These are phyloP conservation scores for Phalaenopsis equestris DNA, from an alignment of 106 monocot genomes.

Conservation along the genomic window DNA sequence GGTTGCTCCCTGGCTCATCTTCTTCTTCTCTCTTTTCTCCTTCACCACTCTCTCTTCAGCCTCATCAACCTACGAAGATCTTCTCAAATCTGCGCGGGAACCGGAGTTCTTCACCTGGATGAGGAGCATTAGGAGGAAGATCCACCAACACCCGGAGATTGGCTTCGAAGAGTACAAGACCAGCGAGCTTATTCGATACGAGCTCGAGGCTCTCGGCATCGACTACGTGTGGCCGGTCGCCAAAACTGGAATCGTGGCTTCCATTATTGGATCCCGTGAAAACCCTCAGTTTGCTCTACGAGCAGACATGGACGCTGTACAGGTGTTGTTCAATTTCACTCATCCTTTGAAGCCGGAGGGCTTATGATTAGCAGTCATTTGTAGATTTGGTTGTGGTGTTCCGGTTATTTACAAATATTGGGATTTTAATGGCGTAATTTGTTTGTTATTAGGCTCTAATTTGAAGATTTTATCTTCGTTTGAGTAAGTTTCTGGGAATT, in stretches of 20 bases:
- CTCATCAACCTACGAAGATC: constrained; percentile 10
- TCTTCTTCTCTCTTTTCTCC: background rate
- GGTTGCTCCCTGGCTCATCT: background rate
- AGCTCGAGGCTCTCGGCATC: constrained; percentile 61
- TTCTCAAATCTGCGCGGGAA: constrained; percentile 26
- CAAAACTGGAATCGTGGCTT: constrained; percentile 60
- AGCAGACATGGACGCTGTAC: constrained; percentile 83
- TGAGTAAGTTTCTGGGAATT: no score
- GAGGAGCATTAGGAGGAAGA: constrained; percentile 37
- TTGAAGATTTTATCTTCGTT: no score
- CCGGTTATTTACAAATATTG: no score
- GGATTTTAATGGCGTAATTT: no score
- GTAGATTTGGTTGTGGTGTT: no score
- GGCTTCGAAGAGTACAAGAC: constrained; percentile 66
- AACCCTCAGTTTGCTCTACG: constrained; percentile 58
- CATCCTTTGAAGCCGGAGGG: no score
- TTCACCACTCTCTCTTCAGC: background rate
- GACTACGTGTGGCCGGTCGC: constrained; percentile 56
- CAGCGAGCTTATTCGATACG: constrained; percentile 54
- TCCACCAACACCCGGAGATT: constrained; percentile 82
- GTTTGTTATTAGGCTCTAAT: no score
- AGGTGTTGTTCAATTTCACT: constrained; percentile 25
- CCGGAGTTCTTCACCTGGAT: constrained; percentile 59
- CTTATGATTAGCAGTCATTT: no score
- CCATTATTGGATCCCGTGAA: constrained; percentile 33